Conservation (phyloP, 495 filamentous ascomycete species). For the Penicillium bovifimosum region DNA sequence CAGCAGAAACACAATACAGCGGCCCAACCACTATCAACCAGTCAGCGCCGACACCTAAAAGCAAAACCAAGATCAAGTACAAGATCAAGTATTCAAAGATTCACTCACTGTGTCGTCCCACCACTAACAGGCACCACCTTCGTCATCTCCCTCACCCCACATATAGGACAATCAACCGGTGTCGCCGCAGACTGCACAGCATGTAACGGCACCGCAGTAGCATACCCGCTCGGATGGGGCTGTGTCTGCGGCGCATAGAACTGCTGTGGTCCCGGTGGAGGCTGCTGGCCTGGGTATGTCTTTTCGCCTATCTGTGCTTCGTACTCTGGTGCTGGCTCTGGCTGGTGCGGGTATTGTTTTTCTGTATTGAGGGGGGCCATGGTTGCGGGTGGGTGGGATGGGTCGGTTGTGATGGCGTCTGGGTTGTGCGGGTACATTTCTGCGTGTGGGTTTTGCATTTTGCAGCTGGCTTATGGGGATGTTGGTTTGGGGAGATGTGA, state of each 20-base stretch:
- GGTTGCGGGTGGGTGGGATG: background rate
- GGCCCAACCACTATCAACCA: slow-evolving; percentile 43
- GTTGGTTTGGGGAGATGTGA: background rate
- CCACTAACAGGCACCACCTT: slow-evolving; percentile 34
- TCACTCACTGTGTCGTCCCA: slow-evolving; percentile 47
- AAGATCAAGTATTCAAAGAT: too few relatives aligned
- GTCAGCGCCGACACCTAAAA: background rate
- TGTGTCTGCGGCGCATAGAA: slow-evolving; percentile 16
- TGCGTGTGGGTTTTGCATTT: background rate
- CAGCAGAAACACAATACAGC: slow-evolving; percentile 39
- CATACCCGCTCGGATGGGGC: slow-evolving; percentile 26
- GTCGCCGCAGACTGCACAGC: slow-evolving; percentile 30
- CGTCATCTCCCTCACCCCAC: slow-evolving; percentile 44
- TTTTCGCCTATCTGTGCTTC: slow-evolving; percentile 6
- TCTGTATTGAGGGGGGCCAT: background rate
- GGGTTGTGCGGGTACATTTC: background rate
- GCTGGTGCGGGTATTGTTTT: slow-evolving; percentile 1
- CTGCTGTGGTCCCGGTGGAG: slow-evolving; percentile 1
- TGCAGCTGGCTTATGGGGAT: background rate
- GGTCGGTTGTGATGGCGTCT: background rate
- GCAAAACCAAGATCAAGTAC: too few relatives aligned
- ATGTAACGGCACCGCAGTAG: slow-evolving; percentile 26
- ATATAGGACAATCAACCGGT: slow-evolving; percentile 48
- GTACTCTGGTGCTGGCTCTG: background rate
- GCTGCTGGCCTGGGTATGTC: slow-evolving; percentile 19